Base-by-base conservation (phyloP, 192 early-diverging fungal species). In the Backusella psychrophila region DNA sequence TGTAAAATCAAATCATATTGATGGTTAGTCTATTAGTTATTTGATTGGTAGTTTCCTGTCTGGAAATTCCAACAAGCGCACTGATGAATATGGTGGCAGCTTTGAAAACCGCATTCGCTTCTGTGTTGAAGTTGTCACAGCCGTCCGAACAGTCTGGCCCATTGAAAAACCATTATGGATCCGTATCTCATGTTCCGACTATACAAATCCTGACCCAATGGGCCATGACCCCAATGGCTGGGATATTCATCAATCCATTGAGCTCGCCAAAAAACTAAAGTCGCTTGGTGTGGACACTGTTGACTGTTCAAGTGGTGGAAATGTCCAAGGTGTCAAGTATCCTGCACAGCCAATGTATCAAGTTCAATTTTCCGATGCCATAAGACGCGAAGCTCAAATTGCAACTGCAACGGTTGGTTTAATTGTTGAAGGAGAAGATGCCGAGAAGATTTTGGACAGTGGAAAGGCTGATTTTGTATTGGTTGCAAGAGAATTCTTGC, bases 31-130 rank as follows among this genome's bases (percentile, higher is more conserved):
- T 98, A 76, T 71, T 96, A n/a, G 97, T 4, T 99, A 97, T 81
- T 82, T 99, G 63, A 78, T 94, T 69, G 82, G 91, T 81, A 84
- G 89, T 76, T 97, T 98, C 79, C 72, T 96, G 14, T 93, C 91
- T 9, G 91, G 93, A 3, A 70, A 94, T 21, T 85, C 91, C 66
- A 98, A 99, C 85, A 72, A 89, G 34, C 91, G 97, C 73, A 96
- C 94, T 1, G 97, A 99, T 81, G 73, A 92, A 65, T 99, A 96
- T 79, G 97, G 97, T 49, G 96, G 97, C 0, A 90, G 90, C 1
- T 91, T 96, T 46, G 93, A 97, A 75, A 98, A 98, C 87, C 91
- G 96, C 74, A 84, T 86, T 14, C 90, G 94, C 0, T 92, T 97
- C 73, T 74, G 91, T 36, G 59, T 94, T 1, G 95, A 97, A 82